Evolutionary conservation across 805 yeast genomes (phyloP).

Genomic region (Ogataea methanolica): DNA sequence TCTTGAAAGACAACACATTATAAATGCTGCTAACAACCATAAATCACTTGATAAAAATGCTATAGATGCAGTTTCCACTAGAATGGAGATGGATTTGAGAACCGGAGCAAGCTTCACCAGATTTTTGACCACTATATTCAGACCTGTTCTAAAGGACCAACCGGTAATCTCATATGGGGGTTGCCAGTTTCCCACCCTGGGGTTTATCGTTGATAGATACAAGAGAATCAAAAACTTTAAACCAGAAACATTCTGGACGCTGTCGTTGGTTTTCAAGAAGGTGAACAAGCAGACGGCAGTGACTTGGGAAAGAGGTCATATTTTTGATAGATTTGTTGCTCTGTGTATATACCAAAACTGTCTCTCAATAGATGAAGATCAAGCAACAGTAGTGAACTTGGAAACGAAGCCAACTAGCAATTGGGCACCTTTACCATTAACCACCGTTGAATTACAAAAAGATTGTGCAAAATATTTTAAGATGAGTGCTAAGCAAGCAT

Average conservation of each 20-base stretch:
- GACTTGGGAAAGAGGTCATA: conserved; percentile 66
- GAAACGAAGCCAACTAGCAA: conserved; percentile 63
- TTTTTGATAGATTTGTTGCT: conserved; percentile 71
- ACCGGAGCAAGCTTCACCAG: conserved; percentile 90
- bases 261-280: conserved; percentile 49
- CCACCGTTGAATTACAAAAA: conserved; percentile 91
- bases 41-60: conserved; percentile 56
- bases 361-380: conserved; percentile 36
- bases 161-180: conserved; percentile 70
- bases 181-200: conserved; percentile 96
- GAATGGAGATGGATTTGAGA: conserved; percentile 83
- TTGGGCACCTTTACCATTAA: conserved; percentile 83
- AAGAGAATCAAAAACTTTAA: conserved; percentile 66
- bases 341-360: conserved; percentile 66
- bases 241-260: conserved; percentile 78
- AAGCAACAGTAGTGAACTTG: conserved; percentile 48
- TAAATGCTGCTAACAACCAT: conserved; percentile 72
- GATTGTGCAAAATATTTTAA: conserved; percentile 72
- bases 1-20: conserved; percentile 68
- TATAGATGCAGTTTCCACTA: conserved; percentile 78
- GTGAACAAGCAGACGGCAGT: conserved; percentile 39
- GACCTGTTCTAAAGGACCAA: conserved; percentile 23
- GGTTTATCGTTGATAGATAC: conserved; percentile 91
- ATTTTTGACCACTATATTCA: conserved; percentile 55
- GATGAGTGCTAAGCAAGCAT: conserved; percentile 73